Conservation (phyloP, 225 moss, liverwort and hornwort species). For the Antitrichia curtipendula region DNA sequence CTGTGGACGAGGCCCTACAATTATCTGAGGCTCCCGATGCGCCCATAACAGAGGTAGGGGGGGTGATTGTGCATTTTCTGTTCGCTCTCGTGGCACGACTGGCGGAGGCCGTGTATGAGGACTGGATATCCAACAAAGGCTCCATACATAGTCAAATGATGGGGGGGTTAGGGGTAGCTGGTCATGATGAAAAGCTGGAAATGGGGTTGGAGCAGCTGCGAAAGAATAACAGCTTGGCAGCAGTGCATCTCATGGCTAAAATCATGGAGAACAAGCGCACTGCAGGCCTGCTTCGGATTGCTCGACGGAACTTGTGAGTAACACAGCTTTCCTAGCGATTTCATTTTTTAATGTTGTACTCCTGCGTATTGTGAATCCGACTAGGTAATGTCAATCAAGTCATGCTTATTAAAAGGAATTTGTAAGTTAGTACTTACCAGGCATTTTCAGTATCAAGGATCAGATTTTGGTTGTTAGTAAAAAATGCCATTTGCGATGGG, state of each 20-base stretch:
- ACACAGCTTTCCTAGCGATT: not conserved
- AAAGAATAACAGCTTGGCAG: slow-evolving; percentile 69
- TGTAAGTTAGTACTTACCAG: not conserved
- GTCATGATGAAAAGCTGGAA: slow-evolving; percentile 49
- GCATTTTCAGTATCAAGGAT: not conserved
- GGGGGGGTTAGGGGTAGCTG: slow-evolving; percentile 32
- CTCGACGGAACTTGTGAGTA: slow-evolving; percentile 70
- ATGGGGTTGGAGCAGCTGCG: slow-evolving; percentile 49
- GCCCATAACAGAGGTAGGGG: slow-evolving; percentile 74
- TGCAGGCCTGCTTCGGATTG: slow-evolving; percentile 79
- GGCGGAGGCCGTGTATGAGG: slow-evolving; percentile 80
- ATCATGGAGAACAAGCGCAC: slow-evolving; percentile 85
- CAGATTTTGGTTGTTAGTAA: not conserved
- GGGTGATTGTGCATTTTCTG: slow-evolving; percentile 73
- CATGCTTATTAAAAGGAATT: not conserved
- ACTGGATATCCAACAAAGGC: slow-evolving; percentile 65
- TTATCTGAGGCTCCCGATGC: slow-evolving; percentile 62
- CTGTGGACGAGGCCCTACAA: slow-evolving; percentile 71
- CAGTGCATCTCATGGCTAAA: slow-evolving; percentile 73
- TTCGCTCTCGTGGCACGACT: slow-evolving; percentile 64
- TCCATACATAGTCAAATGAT: slow-evolving; percentile 55
- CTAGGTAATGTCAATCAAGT: not conserved
- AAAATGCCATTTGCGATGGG: not conserved
- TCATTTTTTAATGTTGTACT: not conserved
- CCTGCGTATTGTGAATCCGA: not conserved